Base-by-base conservation (phyloP, 768 basidiomycete species). In the Russula foetens region DNA sequence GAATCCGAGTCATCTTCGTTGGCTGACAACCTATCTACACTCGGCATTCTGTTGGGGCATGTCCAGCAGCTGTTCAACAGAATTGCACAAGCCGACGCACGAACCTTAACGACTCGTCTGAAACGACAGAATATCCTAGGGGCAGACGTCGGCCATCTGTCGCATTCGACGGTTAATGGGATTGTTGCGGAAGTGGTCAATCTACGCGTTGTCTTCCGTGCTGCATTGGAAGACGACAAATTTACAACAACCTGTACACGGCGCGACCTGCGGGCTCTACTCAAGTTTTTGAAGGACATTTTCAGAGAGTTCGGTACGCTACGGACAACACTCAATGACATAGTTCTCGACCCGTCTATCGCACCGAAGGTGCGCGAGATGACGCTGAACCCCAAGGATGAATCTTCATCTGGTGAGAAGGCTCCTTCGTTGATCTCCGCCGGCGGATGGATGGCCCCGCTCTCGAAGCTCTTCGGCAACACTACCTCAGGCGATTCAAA, bases 111-210 rank as follows among this genome's bases (percentile, higher is more conserved):
- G 33, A 90, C 89, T 64, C 85, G 97, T 28, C 76, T 98, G 28
- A 95, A 92, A 72, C 86, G 93, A 58, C 95, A 98, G 66, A 84
- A 94, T 67, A 78, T 98, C 21, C 82, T 82, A 60, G 88, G 87
- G 24, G 88, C 92, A 9, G 93, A 97, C 66, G 81, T 98, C 31
- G 82, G 84, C 31, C 88, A 97, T 70, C 79, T 98, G 19, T 95
- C 93, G 0, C 84, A 87, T 47, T 82, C 81, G 26, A 97, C 93
- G 0, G 79, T 98, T 60, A 80, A 81, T 59, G 79, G 80, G 53
- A 84, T 99, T 52, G 68, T 92, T 15, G 73, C 78, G 26, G 96
- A 99, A 53, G 77, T 84, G 12, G 76, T 77, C 11, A 77, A 77
- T 14, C 75, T 96, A n/a, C 84, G 93, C 1, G 68, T 74, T 8